phyloP scores from a whole-genome alignment of 257 asterid genomes.

The Solanum neorickii region DNA sequence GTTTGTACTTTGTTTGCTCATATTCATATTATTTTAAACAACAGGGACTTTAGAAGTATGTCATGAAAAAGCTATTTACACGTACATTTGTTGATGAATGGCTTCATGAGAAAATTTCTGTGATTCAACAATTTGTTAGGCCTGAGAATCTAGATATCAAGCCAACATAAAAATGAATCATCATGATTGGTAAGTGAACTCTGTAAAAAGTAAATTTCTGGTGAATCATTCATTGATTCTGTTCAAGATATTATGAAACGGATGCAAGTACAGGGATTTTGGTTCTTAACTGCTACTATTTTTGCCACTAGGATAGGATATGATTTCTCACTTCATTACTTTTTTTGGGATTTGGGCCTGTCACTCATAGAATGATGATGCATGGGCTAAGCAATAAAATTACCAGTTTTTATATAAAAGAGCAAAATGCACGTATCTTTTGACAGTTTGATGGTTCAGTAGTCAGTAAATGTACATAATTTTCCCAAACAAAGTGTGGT shows the following conservation, averaged over 20 bases:
- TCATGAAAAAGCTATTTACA: conserved; percentile 68
- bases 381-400: background rate
- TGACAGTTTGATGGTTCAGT: background rate
- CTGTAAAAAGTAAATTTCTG: background rate
- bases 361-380: background rate
- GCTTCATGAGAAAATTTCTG: conserved; percentile 62
- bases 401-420: background rate
- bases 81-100: conserved; percentile 62
- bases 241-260: background rate
- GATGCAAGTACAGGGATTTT: background rate
- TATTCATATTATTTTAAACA: conserved; percentile 7
- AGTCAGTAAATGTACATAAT: background rate
- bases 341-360: background rate
- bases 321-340: background rate
- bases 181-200: conserved; percentile 72
- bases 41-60: conserved; percentile 87
- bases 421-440: background rate
- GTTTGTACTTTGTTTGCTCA: background rate
- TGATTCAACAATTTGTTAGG: conserved; percentile 68
- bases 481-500: background rate
- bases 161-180: conserved; percentile 62
- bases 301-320: background rate
- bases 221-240: background rate
- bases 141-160: conserved; percentile 85
- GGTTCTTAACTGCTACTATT: background rate